Base-by-base conservation (phyloP, 1,284 basidiomycete genomes). In the Earliella scabrosa region DNA sequence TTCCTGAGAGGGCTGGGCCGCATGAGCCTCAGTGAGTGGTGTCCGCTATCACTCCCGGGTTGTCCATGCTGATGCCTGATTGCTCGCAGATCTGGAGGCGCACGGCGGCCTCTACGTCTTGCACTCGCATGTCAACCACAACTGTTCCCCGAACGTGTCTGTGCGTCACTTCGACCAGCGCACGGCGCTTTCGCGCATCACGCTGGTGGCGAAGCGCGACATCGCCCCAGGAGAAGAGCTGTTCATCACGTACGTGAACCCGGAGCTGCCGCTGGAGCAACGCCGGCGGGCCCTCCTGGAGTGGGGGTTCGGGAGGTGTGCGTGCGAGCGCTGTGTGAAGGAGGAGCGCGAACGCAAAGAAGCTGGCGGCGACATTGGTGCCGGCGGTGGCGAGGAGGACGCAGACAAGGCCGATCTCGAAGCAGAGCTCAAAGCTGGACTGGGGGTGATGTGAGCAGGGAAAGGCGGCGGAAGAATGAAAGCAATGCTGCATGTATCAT, bases 71-170 rank as follows among this genome's bases (percentile, higher is more conserved):
- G 14, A 47, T 34, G 46, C 23, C 44, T 40, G 52, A 29, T 52
- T 50, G 18, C 36, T 14, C 14, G 4, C 60, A 91, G 89, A 95
- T 69, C 78, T 93, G 56, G 94, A 96, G 73, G 85, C 87, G 2
- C 92, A 93, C 59, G 94, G 94, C 4, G 94, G 93, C 2, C 76
- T 96, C 10, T 96, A 95, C 72, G 80, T 82, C 7, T 80, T 97
- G 9, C 93, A 97, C 71, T 90, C 92, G 2, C 92, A 95, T 68
- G 71, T 96, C 36, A 96, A 96, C 73, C 94, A 96, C 70, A 82
- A 81, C 14, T 97, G 93, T 72, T 70, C 74, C 4, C 92, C 94
- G 0, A 95, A 93, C 68, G 65, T 90, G 41, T 87, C 88, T 34
- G 85, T 91, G 21, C 84, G 82, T 18, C 93, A 88, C 67, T 73